These are phyloP conservation scores for Nidularia pulvinata DNA, from an alignment of 768 basidiomycete genomes.

Conservation along the genomic window DNA sequence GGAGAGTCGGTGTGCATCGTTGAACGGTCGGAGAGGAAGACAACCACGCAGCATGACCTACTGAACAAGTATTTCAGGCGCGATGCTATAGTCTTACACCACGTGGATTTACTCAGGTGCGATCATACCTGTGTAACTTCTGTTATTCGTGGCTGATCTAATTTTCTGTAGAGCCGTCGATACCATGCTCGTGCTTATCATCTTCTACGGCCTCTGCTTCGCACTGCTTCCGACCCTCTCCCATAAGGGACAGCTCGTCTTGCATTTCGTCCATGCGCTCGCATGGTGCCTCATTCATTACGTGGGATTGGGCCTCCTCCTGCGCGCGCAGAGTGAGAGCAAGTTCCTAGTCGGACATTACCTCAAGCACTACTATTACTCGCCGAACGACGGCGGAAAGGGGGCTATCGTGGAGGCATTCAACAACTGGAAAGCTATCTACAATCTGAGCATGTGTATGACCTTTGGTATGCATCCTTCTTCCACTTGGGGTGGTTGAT, in stretches of 20 bases:
- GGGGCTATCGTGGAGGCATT: constrained; percentile 94
- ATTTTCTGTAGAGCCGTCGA: constrained; percentile 70
- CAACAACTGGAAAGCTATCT: constrained; percentile 91
- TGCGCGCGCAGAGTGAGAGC: constrained; percentile 81
- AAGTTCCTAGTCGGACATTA: constrained; percentile 95
- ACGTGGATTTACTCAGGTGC: constrained; percentile 86
- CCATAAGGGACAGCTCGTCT: constrained; percentile 40
- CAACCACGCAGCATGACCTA: constrained; percentile 83
- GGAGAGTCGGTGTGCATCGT: constrained; percentile 11
- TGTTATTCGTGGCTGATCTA: constrained; percentile 5
- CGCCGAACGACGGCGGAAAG: constrained; percentile 61
- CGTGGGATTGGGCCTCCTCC: constrained; percentile 81
- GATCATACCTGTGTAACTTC: constrained; percentile 21
- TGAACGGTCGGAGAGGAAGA: constrained; percentile 19
- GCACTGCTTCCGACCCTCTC: constrained; percentile 62
- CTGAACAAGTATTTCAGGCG: constrained; percentile 89
- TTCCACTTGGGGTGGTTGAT: background rate
- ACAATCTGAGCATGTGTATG: constrained; percentile 94
- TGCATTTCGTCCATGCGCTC: constrained; percentile 85
- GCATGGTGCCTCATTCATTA: constrained; percentile 88
- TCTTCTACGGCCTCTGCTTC: constrained; percentile 64
- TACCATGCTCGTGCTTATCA: constrained; percentile 73
- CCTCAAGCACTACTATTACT: constrained; percentile 93
- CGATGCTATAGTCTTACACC: constrained; percentile 78
- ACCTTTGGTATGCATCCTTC: constrained; percentile 67